Percentiles rank a stretch among this genome's conserved stretches.
phyloP scores from a whole-genome alignment of 129 eudicot genomes.

The Tanacetum coccineum region DNA sequence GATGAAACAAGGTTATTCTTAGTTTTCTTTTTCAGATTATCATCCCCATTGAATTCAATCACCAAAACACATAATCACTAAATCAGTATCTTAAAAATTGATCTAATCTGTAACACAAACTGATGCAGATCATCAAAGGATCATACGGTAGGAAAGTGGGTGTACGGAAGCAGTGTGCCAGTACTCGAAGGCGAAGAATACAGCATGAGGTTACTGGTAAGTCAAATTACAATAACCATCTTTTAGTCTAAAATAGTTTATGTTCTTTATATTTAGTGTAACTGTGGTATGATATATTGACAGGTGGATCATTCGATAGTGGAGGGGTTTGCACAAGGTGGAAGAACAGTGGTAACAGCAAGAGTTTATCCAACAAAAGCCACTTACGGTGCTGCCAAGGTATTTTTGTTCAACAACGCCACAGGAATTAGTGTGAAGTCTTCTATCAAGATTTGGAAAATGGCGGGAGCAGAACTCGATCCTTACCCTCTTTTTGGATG shows the following conservation, averaged over 20 bases:
- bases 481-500: constrained; percentile 40
- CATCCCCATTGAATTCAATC: not conserved
- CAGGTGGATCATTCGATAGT: constrained; percentile 94
- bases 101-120: not conserved
- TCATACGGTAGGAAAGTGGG: constrained; percentile 47
- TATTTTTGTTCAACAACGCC: constrained; percentile 83
- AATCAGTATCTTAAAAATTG: not conserved
- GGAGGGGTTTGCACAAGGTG: constrained; percentile 88
- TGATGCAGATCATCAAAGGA: constrained; percentile 76
- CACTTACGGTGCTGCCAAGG: constrained; percentile 52
- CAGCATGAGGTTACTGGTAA: constrained; percentile 62
- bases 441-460: constrained; percentile 65
- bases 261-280: not conserved
- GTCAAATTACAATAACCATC: not conserved
- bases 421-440: constrained; percentile 65
- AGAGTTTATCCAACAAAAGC: constrained; percentile 80
- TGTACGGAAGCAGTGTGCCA: constrained; percentile 78
- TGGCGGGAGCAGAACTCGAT: constrained; percentile 49
- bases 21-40: not conserved
- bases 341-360: constrained; percentile 76
- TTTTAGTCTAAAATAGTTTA: no score
- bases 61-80: not conserved
- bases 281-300: not conserved
- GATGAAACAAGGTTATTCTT: constrained; percentile 66
- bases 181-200: constrained; percentile 71